Evolutionary conservation across 768 basidiomycete species (phyloP).

Genomic region (Phlebiopsis gigantea): DNA sequence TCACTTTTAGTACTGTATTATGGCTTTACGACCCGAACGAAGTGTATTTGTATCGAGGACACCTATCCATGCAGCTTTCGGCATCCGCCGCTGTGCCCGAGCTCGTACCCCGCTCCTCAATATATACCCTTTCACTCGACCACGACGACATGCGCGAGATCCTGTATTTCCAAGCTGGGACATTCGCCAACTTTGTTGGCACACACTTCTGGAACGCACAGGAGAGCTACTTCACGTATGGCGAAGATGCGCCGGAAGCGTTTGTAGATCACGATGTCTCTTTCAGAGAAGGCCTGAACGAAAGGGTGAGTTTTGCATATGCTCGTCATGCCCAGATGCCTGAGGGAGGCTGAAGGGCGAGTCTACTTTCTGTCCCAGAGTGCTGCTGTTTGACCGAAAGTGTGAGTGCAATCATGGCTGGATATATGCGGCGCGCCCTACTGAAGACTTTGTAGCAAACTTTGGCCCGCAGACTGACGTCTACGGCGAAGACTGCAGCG

Average conservation of each 20-base stretch:
- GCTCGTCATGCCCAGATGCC: conserved; percentile 6
- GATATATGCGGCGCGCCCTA: background rate
- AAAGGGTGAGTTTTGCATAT: conserved; percentile 34
- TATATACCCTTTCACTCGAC: too few relatives aligned
- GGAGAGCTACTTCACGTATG: conserved; percentile 57
- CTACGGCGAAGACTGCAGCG: conserved; percentile 18
- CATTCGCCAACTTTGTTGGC: conserved; percentile 60
- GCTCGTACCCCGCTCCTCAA: too few relatives aligned
- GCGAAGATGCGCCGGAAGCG: conserved; percentile 36
- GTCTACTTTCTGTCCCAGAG: conserved; percentile 52
- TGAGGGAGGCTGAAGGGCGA: conserved; percentile 31
- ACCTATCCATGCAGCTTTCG: too few relatives aligned
- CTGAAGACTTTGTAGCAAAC: conserved; percentile 38
- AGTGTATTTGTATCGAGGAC: background rate
- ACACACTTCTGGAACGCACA: conserved; percentile 84
- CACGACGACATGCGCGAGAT: conserved; percentile 70
- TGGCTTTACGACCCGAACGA: background rate
- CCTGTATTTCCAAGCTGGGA: conserved; percentile 71
- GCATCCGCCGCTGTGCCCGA: too few relatives aligned
- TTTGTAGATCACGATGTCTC: conserved; percentile 52
- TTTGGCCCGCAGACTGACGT: conserved; percentile 55
- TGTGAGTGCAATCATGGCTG: conserved; percentile 32
- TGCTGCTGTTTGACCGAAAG: conserved; percentile 65
- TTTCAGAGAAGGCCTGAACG: conserved; percentile 55
- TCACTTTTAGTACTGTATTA: background rate